Base-by-base conservation (phyloP, 208 protist species). In the Crithidia fasciculata region DNA sequence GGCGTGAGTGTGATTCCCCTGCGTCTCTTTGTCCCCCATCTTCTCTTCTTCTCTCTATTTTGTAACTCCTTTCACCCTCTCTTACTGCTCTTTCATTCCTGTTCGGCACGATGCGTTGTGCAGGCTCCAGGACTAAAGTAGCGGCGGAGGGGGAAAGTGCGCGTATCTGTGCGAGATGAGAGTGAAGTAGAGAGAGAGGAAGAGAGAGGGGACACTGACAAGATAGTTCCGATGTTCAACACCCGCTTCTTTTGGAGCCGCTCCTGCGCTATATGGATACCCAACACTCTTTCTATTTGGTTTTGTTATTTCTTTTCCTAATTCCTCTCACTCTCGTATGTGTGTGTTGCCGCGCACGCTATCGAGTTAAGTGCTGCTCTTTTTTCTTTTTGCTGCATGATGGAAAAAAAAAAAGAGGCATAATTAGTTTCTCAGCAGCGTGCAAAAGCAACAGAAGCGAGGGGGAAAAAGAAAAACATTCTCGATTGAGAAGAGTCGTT, bases 151-250 rank as follows among this genome's bases (percentile, higher is more conserved):
- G 28, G 28, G 28, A 28, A 28, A 18, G 40, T 40, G 40, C 19
- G 37, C 8, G 39, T 2, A 37, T 60, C 8, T 49, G 52, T 19
- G 55, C 0, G 36, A 37, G 41, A 7, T 28, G 8, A 39, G 18
- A 16, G 63, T 28, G 8, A 15, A 39, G 39, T 39, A 52, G n/a
- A 9, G 53, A 8, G 13, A 28, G 40, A 40, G 12, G 56, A 3
- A 19, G 4, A 19, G 3, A 44, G 2, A 40, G 12, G 40, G 9
- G 63, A 18, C 72, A 70, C 64, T 76, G 76, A 81, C 70, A 81
- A 66, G 76, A 57, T 64, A 81, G 54, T 81, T 81, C 66, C 60
- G 76, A 72, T 43, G 15, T 64, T 43, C n/a, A 28, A 5, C n/a
- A 37, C 43, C 72, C 44, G 18, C 63, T 8, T 52, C 36, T 56